Base-by-base conservation (phyloP, 176 grass and related monocot species). In the Bolboschoenus planiculmis region DNA sequence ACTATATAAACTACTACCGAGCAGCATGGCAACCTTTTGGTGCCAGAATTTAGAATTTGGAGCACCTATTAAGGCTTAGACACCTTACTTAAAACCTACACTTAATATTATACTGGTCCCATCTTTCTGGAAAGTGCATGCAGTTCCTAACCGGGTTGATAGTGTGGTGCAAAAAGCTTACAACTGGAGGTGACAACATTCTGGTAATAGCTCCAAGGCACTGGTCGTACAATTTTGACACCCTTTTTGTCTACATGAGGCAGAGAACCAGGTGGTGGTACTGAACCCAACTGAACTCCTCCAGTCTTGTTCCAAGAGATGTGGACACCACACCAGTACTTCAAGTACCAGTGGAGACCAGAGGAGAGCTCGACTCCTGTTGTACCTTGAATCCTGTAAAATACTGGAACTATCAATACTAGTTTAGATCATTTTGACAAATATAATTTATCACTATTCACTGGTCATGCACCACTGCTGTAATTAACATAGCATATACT, bases 221-320 rank as follows among this genome's bases (percentile, higher is more conserved):
- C 92, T 48, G 95, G 90, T 1, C 95, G 95, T 84, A 91, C 95
- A 78, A 97, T 65, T 82, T 94, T 94, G 72, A 97, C 87, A 64
- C 88, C 92, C 0, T 58, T 48, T 20, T 23, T 86, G 36, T 90
- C 89, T 42, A 97, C 92, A 79, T 14, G 85, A 1, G 92, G 90
- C 24, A 97, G 87, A 58, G 90, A 89, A 21, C 92, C 90, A 76
- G 92, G 88, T 14, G 10, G 51, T 63, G 88, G 95, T 29, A 97
- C 47, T 23, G 92, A 89, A 15, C 67, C 83, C 37, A 97, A 54
- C 58, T 94, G 95, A 83, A 87, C 78, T 37, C 95, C 90, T 7
- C 95, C 95, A n/a, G 95, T 94, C 87, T 94, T 97, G 48, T 93
- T 92, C 92, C 95, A 97, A 37, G 95, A 97, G 84, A 97, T 97